A percentile compares a stretch with the other conserved stretches of the same genome.
Evolutionary conservation across 495 filamentous ascomycete species (phyloP).

Genomic region (Jackrogersella minutella): DNA sequence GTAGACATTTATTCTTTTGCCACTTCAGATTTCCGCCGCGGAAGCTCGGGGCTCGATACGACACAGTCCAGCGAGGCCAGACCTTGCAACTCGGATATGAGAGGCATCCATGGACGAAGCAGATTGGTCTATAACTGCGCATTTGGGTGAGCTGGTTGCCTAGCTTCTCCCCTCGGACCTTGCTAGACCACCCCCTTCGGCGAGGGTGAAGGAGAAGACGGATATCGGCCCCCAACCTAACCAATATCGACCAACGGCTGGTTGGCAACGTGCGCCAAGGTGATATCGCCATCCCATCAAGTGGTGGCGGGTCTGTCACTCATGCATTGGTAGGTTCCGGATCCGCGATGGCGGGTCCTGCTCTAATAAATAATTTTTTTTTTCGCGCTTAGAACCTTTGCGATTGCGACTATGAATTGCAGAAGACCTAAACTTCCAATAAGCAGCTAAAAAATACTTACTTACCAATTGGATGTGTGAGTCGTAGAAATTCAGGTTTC

Average conservation of each 20-base stretch:
- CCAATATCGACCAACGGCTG: slow-evolving; percentile 28
- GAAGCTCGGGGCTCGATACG: slow-evolving; percentile 24
- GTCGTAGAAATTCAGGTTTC: slow-evolving; percentile 4
- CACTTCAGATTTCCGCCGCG: slow-evolving; percentile 20
- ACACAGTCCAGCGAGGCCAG: slow-evolving; percentile 6
- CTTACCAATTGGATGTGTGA: slow-evolving; percentile 10
- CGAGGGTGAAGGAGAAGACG: slow-evolving; percentile 5
- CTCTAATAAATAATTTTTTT: slow-evolving; percentile 19
- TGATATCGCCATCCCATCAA: slow-evolving; percentile 25
- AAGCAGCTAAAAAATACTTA: not conserved
- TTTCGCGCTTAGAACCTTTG: slow-evolving; percentile 2
- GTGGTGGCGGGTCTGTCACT: slow-evolving; percentile 35
- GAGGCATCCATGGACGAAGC: not conserved
- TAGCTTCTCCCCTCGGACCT: slow-evolving; percentile 10
- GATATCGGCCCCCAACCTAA: slow-evolving; percentile 37
- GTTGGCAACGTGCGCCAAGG: slow-evolving; percentile 41
- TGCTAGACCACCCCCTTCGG: not conserved
- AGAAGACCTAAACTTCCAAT: slow-evolving; percentile 9
- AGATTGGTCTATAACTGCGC: not conserved
- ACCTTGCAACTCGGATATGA: slow-evolving; percentile 16
- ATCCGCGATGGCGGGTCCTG: slow-evolving; percentile 40
- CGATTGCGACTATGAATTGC: slow-evolving; percentile 18
- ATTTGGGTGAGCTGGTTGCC: slow-evolving; percentile 12
- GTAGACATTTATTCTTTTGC: slow-evolving; percentile 5
- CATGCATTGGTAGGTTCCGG: slow-evolving; percentile 40